These are phyloP conservation scores for Lophiostoma macrostomum DNA, from an alignment of 495 filamentous ascomycete genomes.

Conservation along the genomic window DNA sequence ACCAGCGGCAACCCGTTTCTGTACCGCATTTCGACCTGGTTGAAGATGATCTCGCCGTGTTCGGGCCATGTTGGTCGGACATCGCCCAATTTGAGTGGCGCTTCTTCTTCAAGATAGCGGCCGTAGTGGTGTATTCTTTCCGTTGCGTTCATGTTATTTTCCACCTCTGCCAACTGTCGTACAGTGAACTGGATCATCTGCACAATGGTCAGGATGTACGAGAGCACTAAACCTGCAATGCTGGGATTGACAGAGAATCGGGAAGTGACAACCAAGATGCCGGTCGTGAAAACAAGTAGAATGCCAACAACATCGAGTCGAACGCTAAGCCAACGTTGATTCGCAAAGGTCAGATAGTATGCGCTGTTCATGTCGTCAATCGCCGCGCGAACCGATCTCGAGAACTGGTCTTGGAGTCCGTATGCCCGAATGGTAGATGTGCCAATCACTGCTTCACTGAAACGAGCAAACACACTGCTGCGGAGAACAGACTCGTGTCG, in stretches of 20 bases:
- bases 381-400: slow-evolving; percentile 59
- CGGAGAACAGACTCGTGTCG: slow-evolving; percentile 86
- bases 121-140: slow-evolving; percentile 94
- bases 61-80: slow-evolving; percentile 76
- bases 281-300: slow-evolving; percentile 75
- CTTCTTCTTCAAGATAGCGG: slow-evolving; percentile 80
- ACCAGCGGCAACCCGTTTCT: slow-evolving; percentile 78
- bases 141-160: slow-evolving; percentile 96
- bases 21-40: slow-evolving; percentile 89
- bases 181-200: slow-evolving; percentile 96
- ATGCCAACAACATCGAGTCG: slow-evolving; percentile 83
- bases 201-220: slow-evolving; percentile 90
- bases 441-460: slow-evolving; percentile 82
- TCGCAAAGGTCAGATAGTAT: slow-evolving; percentile 90
- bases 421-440: slow-evolving; percentile 85
- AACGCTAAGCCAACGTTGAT: slow-evolving; percentile 86
- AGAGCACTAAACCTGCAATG: slow-evolving; percentile 81
- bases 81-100: slow-evolving; percentile 66
- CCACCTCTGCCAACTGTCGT: slow-evolving; percentile 89
- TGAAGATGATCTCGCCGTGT: slow-evolving; percentile 78
- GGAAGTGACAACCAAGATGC: slow-evolving; percentile 89
- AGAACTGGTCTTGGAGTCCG: slow-evolving; percentile 72
- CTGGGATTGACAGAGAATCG: slow-evolving; percentile 84
- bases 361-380: slow-evolving; percentile 92
- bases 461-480: slow-evolving; percentile 84